Percentiles rank a stretch among this genome's conserved stretches.
Conservation (phyloP, 345 rosid genomes). For the Aethionema arabicum region DNA sequence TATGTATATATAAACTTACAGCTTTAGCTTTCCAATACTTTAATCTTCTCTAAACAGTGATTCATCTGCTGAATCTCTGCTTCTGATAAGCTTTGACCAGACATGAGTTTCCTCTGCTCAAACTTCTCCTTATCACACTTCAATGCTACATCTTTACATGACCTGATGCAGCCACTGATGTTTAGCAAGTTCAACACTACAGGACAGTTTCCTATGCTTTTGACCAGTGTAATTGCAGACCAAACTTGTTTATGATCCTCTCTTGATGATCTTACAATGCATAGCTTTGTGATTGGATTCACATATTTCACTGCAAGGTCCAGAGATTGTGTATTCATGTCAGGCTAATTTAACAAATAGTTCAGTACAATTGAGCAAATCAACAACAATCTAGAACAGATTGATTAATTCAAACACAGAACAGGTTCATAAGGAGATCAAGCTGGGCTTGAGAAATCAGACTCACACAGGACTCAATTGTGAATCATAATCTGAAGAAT, state of each 20-base stretch:
- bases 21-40: slow-evolving; percentile 47
- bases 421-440: too few relatives aligned
- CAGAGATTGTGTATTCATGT: neutral
- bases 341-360: too few relatives aligned
- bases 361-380: too few relatives aligned
- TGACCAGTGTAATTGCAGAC: slow-evolving; percentile 74
- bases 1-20: neutral
- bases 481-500: too few relatives aligned
- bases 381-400: too few relatives aligned
- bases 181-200: slow-evolving; percentile 69
- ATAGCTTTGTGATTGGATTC: slow-evolving; percentile 69
- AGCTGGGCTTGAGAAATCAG: too few relatives aligned
- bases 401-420: too few relatives aligned
- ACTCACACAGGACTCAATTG: too few relatives aligned
- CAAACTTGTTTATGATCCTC: slow-evolving; percentile 72
- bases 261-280: slow-evolving; percentile 67
- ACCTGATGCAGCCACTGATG: slow-evolving; percentile 63
- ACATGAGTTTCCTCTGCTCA: slow-evolving; percentile 56
- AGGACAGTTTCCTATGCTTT: slow-evolving; percentile 57
- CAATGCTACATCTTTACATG: slow-evolving; percentile 64
- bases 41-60: slow-evolving; percentile 63
- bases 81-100: slow-evolving; percentile 44
- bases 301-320: slow-evolving; percentile 57
- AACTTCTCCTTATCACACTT: slow-evolving; percentile 79
- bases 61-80: slow-evolving; percentile 58